phyloP scores from a whole-genome alignment of 495 filamentous ascomycete species.

The Aspergillus baeticus region DNA sequence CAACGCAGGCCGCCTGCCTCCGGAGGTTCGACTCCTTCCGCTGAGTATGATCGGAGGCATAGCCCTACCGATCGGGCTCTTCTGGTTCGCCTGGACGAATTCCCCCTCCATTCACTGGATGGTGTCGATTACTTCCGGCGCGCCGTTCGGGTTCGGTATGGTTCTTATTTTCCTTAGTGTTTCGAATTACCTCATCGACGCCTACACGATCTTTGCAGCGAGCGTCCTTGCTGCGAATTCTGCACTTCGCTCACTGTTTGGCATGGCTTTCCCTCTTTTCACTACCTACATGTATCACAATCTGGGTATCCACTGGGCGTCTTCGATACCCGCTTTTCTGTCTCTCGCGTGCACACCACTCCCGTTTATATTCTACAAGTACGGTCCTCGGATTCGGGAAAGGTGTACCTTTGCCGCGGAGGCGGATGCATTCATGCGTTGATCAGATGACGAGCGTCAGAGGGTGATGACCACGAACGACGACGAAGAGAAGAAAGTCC shows the following conservation, averaged over 20 bases:
- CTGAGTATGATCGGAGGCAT: conserved; percentile 46
- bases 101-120: conserved; percentile 44
- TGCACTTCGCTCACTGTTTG: conserved; percentile 51
- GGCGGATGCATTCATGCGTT: no score
- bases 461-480: no score
- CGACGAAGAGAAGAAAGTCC: no score
- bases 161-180: conserved; percentile 46
- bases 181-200: conserved; percentile 53
- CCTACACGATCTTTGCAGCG: conserved; percentile 36
- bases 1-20: no score
- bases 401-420: no score
- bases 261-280: conserved; percentile 59
- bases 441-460: no score
- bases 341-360: conserved; percentile 38
- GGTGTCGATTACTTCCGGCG: conserved; percentile 43
- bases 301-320: conserved; percentile 60
- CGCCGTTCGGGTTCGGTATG: conserved; percentile 53
- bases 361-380: conserved; percentile 40
- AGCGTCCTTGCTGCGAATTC: conserved; percentile 30
- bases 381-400: conserved; percentile 31
- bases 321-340: conserved; percentile 45
- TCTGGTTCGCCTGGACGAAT: conserved; percentile 60
- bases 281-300: conserved; percentile 53
- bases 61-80: conserved; percentile 51
- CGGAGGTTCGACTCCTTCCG: no score